A percentile compares a stretch with the other conserved stretches of the same genome.
Conservation (phyloP, 1,284 basidiomycete species). For the Gomphus sp. region DNA sequence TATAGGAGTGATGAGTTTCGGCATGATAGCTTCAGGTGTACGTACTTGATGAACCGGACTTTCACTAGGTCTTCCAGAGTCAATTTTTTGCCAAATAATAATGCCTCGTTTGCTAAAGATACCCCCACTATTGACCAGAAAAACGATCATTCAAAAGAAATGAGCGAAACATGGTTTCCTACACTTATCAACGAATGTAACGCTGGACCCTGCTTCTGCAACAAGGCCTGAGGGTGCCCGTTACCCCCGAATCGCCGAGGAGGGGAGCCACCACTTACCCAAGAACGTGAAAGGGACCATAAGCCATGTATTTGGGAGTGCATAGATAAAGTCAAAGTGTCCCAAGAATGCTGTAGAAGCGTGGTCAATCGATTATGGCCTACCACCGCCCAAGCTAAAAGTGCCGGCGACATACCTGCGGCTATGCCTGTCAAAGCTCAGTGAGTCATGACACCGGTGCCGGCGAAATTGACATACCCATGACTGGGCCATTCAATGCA, state of each 20-base stretch:
- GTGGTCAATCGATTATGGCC: background rate
- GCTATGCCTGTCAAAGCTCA: conserved; percentile 41
- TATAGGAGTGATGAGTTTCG: conserved; percentile 7
- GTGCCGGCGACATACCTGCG: conserved; percentile 33
- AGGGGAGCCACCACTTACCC: background rate
- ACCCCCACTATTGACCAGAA: conserved; percentile 42
- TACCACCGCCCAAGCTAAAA: background rate
- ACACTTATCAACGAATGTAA: conserved; percentile 44
- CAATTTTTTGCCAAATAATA: conserved; percentile 62
- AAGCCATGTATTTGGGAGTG: conserved; percentile 52
- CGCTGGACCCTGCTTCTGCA: conserved; percentile 58
- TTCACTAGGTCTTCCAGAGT: conserved; percentile 46
- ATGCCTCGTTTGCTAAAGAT: conserved; percentile 56
- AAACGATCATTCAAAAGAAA: background rate
- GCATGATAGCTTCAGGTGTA: background rate
- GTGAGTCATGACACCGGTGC: background rate
- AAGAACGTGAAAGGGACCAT: conserved; percentile 59
- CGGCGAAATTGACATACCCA: conserved; percentile 36
- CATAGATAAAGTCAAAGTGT: conserved; percentile 66
- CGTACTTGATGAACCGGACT: conserved; percentile 60
- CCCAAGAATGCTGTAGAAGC: conserved; percentile 47
- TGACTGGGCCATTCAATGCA: conserved; percentile 62
- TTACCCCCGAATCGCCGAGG: background rate
- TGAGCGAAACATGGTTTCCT: background rate
- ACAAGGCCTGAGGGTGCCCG: conserved; percentile 37